Evolutionary conservation across 208 protist genomes (phyloP), one percentile per base, ranked within the genome.

Genomic region (Tritrichomonas foetus): DNA sequence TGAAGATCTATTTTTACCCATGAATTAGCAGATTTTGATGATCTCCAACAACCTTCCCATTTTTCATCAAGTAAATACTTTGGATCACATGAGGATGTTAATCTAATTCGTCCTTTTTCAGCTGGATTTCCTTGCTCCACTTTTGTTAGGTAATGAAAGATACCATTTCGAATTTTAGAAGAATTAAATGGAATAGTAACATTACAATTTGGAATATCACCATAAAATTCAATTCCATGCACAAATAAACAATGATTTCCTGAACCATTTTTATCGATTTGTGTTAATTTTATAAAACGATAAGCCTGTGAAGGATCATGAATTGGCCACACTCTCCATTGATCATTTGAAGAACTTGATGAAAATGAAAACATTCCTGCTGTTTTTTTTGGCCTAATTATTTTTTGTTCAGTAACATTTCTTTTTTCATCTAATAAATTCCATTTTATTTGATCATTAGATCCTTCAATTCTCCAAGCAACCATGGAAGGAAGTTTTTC

Each of bases 401-500:
- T 61, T 61, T 5, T 61, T n/a, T n/a, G n/a, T n/a, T n/a, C n/a
- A n/a, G n/a, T 16, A 5, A 61, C 53, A 16, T 89, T 57, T 1
- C 78, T 25, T 30, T 57, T 44, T 39, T 89, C 78, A 36, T 89
- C 47, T 2, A 89, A 11, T 36, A 39, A 20, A 5, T 57, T 47
- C 41, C 41, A 89, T 20, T n/a, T 44, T 8, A 41, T 11, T 33
- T 39, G 20, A 57, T 89, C 78, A 57, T 61, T 20, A 39, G 78
- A 89, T 13, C 78, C 78, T n/a, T 89, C 78, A n/a, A 89, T 61
- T 89, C 47, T 57, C 78, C 78, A 89, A 27, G 41, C 27, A 16
- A 5, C 33, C 27, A 89, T 33, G 27, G 33, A 57, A 57, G 78
- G 78, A 8, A 57, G 9, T 30, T 57, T 57, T 0, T 27, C 78